Percentiles rank a stretch among this genome's conserved stretches.
Evolutionary conservation across 768 basidiomycete genomes (phyloP).

Genomic region (Lactarius deliciosus): DNA sequence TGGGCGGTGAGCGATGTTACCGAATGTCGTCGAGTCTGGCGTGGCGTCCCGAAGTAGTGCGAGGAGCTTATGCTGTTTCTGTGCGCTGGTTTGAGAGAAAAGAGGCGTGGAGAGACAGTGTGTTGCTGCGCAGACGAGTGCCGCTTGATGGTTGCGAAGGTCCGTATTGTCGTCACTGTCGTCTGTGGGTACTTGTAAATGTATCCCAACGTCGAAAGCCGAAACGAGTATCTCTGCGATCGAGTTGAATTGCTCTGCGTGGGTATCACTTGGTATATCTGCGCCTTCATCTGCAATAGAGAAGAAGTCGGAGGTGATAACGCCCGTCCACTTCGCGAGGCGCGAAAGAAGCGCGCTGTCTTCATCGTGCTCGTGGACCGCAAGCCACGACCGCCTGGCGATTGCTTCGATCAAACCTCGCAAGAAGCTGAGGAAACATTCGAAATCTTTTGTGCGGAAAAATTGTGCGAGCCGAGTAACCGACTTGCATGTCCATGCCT

Average conservation of each 20-base stretch:
- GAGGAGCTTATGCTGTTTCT: constrained; percentile 2
- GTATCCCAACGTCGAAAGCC: neutral
- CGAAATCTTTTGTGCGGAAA: constrained; percentile 37
- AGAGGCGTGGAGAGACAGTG: constrained; percentile 11
- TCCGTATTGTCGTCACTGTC: neutral
- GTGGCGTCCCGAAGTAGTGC: constrained; percentile 3
- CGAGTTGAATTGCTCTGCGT: constrained; percentile 6
- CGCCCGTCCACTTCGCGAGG: constrained; percentile 34
- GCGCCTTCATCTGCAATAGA: constrained; percentile 7
- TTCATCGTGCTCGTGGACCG: constrained; percentile 11
- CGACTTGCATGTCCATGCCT: constrained; percentile 47
- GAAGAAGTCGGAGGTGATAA: constrained; percentile 29
- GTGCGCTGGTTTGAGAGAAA: neutral
- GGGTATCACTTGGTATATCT: neutral
- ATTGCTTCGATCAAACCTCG: constrained; percentile 33
- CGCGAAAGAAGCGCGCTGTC: constrained; percentile 18
- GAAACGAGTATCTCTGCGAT: constrained; percentile 20
- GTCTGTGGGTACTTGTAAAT: neutral
- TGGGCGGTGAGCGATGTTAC: neutral
- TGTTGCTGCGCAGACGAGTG: constrained; percentile 14
- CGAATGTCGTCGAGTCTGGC: constrained; percentile 12
- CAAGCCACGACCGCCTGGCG: neutral
- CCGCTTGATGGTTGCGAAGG: constrained; percentile 2
- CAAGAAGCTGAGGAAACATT: constrained; percentile 37
- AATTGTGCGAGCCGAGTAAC: constrained; percentile 39